Conservation (phyloP, 805 yeast genomes). For the Diddensiella santjacobensis region DNA sequence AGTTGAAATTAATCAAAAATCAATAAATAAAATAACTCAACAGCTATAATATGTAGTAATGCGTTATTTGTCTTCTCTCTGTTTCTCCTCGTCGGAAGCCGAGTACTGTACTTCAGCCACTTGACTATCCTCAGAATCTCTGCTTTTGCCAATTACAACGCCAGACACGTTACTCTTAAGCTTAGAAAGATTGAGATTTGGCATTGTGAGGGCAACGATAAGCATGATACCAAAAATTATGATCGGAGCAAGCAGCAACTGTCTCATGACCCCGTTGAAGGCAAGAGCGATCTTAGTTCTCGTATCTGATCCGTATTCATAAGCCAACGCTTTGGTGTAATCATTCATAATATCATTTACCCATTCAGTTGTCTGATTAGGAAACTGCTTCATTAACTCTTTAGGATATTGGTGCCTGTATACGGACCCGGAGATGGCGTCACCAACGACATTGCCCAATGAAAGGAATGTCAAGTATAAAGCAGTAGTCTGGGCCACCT, state of each 20-base stretch:
- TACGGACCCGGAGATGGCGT: not conserved
- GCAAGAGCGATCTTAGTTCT: not conserved
- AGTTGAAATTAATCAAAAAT: too few species aligned
- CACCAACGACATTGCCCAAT: constrained; percentile 43
- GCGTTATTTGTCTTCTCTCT: not conserved
- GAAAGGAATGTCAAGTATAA: constrained; percentile 54
- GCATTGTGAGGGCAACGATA: not conserved
- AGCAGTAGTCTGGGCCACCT: constrained; percentile 60
- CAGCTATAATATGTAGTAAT: too few species aligned
- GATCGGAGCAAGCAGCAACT: not conserved
- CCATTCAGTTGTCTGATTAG: not conserved
- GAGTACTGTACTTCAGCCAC: not conserved
- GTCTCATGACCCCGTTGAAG: not conserved
- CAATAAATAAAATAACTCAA: too few species aligned
- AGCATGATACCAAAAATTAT: not conserved
- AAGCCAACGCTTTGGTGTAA: not conserved
- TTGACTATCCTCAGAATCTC: not conserved
- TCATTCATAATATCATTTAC: not conserved
- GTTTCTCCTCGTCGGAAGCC: not conserved
- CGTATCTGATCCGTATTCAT: not conserved
- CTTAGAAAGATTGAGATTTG: not conserved
- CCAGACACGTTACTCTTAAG: not conserved
- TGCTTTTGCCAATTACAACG: not conserved
- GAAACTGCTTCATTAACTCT: not conserved
- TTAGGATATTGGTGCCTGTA: not conserved